Percentiles rank a stretch among this genome's conserved stretches.
Evolutionary conservation across 140 eudicot genomes (phyloP).

Genomic region (Cichorium intybus): DNA sequence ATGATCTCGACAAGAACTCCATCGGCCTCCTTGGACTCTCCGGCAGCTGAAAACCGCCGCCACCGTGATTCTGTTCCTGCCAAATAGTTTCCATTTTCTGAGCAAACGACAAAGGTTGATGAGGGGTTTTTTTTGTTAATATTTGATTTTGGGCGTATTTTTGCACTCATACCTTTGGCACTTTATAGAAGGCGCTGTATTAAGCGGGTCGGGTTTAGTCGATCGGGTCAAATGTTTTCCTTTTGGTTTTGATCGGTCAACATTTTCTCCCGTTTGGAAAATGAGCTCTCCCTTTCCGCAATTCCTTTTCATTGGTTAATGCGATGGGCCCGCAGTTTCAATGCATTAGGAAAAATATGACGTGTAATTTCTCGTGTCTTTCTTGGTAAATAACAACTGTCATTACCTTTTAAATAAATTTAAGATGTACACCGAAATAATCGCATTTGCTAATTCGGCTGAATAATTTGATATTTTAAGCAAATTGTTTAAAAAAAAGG

Average conservation of each 20-base stretch:
- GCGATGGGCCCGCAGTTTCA: not conserved
- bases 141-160: constrained; percentile 25
- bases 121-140: constrained; percentile 9
- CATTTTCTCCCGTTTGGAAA: constrained; percentile 8
- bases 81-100: constrained; percentile 47
- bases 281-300: constrained; percentile 13
- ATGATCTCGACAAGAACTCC: constrained; percentile 91
- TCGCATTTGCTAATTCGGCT: no score
- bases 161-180: constrained; percentile 6
- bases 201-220: not conserved
- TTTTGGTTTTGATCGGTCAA: constrained; percentile 27
- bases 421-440: no score
- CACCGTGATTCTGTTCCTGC: constrained; percentile 46
- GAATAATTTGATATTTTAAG: no score
- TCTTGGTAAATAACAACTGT: not conserved
- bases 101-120: constrained; percentile 11
- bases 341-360: not conserved
- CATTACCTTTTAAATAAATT: not conserved
- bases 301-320: constrained; percentile 26
- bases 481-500: no score
- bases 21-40: constrained; percentile 89
- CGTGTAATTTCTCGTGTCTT: constrained; percentile 22
- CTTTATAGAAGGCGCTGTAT: constrained; percentile 17
- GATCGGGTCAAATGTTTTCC: constrained; percentile 1
- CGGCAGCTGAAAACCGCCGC: constrained; percentile 61